phyloP scores from a whole-genome alignment of 2,329 filamentous ascomycete genomes.

The Alternaria gaisen region DNA sequence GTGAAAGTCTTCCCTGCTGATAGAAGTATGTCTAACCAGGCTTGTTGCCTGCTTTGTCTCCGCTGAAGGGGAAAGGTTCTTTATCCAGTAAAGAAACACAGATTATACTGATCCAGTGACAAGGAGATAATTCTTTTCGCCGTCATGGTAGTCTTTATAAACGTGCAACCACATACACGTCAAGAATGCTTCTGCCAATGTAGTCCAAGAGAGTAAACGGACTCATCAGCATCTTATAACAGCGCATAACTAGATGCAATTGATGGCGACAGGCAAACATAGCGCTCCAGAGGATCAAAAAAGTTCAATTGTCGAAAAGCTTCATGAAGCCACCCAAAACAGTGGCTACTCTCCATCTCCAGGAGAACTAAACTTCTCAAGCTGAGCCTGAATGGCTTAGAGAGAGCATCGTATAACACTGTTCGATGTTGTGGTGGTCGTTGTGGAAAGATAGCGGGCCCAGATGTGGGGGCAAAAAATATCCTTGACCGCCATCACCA shows the following conservation, averaged over 20 bases:
- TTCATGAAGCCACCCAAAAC: not conserved
- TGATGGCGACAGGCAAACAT: not conserved
- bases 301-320: not conserved
- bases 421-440: not conserved
- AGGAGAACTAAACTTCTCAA: not conserved
- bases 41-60: accelerated
- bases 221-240: not conserved
- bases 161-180: not conserved
- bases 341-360: not conserved
- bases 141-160: not conserved
- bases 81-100: not conserved
- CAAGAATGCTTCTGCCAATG: not conserved
- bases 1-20: not conserved
- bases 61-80: not conserved
- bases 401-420: not conserved
- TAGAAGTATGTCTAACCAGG: not conserved
- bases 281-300: not conserved
- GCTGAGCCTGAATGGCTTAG: not conserved
- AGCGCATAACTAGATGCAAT: not conserved
- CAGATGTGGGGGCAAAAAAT: not conserved
- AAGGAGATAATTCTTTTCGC: not conserved
- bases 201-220: not conserved
- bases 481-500: not conserved
- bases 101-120: not conserved
- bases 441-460: not conserved